A percentile compares a stretch with the other conserved stretches of the same genome.
phyloP scores from a whole-genome alignment of 805 yeast species.

The Clavispora phyllophila region DNA sequence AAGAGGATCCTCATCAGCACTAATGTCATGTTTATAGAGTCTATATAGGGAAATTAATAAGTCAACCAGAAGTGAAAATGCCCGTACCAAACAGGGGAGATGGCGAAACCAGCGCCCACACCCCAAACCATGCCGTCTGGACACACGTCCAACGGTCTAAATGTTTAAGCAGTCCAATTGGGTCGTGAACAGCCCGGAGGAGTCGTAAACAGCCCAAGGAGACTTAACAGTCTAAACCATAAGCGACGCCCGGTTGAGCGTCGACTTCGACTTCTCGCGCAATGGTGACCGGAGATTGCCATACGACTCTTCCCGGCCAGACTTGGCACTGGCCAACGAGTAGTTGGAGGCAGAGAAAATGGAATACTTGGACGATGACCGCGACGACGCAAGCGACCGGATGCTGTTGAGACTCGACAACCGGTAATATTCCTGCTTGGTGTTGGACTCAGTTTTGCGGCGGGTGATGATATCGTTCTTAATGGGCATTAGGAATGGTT shows the following conservation, averaged over 20 bases:
- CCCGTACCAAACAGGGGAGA: no score
- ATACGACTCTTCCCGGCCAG: slow-evolving; percentile 1
- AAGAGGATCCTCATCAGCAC: slow-evolving; percentile 90
- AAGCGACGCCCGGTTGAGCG: slow-evolving; percentile 4
- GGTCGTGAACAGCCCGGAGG: no score
- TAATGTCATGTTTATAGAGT: slow-evolving; percentile 17
- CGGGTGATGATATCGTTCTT: slow-evolving; percentile 28
- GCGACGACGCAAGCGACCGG: slow-evolving; percentile 14
- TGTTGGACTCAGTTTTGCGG: slow-evolving; percentile 9
- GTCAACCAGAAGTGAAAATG: neutral
- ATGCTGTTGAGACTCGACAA: slow-evolving; percentile 13
- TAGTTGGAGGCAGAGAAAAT: slow-evolving; percentile 6
- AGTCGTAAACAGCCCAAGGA: no score
- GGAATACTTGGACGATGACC: slow-evolving; percentile 6
- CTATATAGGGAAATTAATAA: neutral
- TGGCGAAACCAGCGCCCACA: neutral
- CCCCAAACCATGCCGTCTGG: slow-evolving; percentile 1
- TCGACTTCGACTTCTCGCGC: slow-evolving; percentile 8
- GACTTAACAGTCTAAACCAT: neutral
- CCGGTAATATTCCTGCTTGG: slow-evolving; percentile 16
- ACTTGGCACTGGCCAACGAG: slow-evolving; percentile 11
- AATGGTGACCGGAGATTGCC: slow-evolving; percentile 10
- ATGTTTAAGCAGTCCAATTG: no score
- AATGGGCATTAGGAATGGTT: slow-evolving; percentile 73
- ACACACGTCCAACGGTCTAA: no score